Percentiles rank a stretch among this genome's conserved stretches.
Evolutionary conservation across 1,139 yeast species (phyloP).

Genomic region (Scheffersomyces quercinus): DNA sequence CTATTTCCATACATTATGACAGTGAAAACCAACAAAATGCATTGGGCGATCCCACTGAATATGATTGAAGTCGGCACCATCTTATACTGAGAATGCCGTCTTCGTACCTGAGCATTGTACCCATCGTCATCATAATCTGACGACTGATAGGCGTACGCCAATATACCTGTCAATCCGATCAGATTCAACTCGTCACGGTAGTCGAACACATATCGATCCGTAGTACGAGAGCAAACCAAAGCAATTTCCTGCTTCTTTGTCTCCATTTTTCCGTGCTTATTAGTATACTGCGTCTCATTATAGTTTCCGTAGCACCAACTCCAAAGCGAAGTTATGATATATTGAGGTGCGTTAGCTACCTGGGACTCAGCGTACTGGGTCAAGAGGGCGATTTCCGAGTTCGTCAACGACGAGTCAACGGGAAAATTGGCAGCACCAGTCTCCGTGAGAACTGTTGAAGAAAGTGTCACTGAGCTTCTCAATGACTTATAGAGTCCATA

Average conservation of each 20-base stretch:
- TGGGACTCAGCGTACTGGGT: conserved; percentile 48
- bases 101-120: conserved; percentile 19
- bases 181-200: conserved; percentile 41
- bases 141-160: conserved; percentile 47
- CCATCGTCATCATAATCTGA: conserved; percentile 16
- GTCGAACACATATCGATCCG: conserved; percentile 35
- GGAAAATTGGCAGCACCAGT: conserved; percentile 22
- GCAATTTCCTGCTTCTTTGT: conserved; percentile 18
- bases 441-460: conserved; percentile 15
- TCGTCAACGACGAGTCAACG: conserved; percentile 42
- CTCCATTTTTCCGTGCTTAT: conserved; percentile 13
- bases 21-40: conserved; percentile 27
- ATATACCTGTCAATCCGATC: conserved; percentile 43
- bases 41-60: conserved; percentile 25
- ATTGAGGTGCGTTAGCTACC: conserved; percentile 55
- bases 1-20: conserved; percentile 37
- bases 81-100: conserved; percentile 18
- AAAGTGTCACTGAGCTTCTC: conserved; percentile 32
- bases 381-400: conserved; percentile 50
- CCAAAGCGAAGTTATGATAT: conserved; percentile 42
- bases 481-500: conserved; percentile 52
- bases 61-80: conserved; percentile 27
- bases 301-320: conserved; percentile 51
- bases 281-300: conserved; percentile 19
- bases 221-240: conserved; percentile 20